These are phyloP conservation scores for Tylopilus plumbeoviolaceoides DNA, from an alignment of 768 basidiomycete genomes.

Conservation along the genomic window DNA sequence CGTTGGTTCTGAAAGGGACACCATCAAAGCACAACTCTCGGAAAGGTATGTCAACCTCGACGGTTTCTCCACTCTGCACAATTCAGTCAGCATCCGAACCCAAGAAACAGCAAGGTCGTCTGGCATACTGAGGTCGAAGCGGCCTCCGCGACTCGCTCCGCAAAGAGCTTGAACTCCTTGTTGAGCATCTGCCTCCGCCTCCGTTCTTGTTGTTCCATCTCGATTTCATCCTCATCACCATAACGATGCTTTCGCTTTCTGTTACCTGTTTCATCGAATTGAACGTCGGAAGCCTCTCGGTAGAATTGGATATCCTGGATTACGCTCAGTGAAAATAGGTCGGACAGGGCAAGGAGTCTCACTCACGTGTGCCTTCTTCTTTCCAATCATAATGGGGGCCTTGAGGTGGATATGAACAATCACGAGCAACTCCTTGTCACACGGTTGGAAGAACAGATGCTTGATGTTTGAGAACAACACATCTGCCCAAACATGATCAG, in stretches of 20 bases:
- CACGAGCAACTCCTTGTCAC: conserved; percentile 92
- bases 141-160: conserved; percentile 88
- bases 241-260: conserved; percentile 95
- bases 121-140: conserved; percentile 64
- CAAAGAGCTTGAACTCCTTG: conserved; percentile 91
- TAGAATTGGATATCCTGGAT: conserved; percentile 93
- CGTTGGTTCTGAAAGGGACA: conserved; percentile 94
- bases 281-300: conserved; percentile 95
- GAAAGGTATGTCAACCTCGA: conserved; percentile 97
- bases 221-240: conserved; percentile 98
- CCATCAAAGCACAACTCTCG: conserved; percentile 95
- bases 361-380: conserved; percentile 92
- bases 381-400: conserved; percentile 97
- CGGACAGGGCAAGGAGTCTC: background rate
- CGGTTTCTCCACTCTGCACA: conserved; percentile 65
- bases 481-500: conserved; percentile 45
- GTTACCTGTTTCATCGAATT: conserved; percentile 99
- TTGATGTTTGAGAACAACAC: conserved; percentile 96
- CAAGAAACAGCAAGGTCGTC: background rate
- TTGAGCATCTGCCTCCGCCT: conserved; percentile 86
- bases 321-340: background rate
- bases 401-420: conserved; percentile 92
- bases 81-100: background rate
- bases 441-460: conserved; percentile 98
- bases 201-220: conserved; percentile 96